Evolutionary conservation across 805 yeast species (phyloP), one percentile per base, ranked within the genome.

Genomic region (Candida piceae): DNA sequence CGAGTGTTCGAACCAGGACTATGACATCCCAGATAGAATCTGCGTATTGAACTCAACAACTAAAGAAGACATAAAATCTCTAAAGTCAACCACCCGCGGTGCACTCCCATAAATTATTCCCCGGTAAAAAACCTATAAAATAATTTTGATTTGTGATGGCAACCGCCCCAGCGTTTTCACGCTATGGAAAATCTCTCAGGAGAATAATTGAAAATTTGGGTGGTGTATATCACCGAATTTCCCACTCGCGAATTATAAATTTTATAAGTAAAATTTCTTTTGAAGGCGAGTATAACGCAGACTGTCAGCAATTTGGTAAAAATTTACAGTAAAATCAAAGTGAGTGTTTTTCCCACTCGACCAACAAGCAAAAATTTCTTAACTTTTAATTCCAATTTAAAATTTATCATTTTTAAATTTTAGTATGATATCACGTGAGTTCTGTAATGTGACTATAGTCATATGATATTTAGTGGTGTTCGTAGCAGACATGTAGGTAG

Each of bases 21-120:
- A 11, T n/a, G 16, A 16, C 15, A 11, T 15, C 31, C 25, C 27
- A 19, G 18, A 50, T 43, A 48, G 49, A 50, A 55, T 61, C 63
- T 60, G 50, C 60, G 63, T 55, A 61, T 61, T 61, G 66, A 49
- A 61, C 66, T 61, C 60, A 61, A 57, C 62, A 61, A 57, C 60
- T 40, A 23, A 25, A 39, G 36, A 29, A 38, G 22, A 17, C 11
- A 7, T 36, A 18, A 34, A 24, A 28, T 20, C 19, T 15, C 34
- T 39, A 40, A 40, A 46, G 63, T 53, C 66, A 61, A 60, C 62
- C 63, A 49, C 55, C 61, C 53, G 62, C 66, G 53, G 52, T 42
- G 58, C 64, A 35, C 62, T 61, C 60, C 66, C 66, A 60, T 58
- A 46, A 34, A 35, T 34, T 7, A 25, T 23, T 27, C 27, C 38